phyloP scores from a whole-genome alignment of 2,329 filamentous ascomycete species.

The Nemania sp. region DNA sequence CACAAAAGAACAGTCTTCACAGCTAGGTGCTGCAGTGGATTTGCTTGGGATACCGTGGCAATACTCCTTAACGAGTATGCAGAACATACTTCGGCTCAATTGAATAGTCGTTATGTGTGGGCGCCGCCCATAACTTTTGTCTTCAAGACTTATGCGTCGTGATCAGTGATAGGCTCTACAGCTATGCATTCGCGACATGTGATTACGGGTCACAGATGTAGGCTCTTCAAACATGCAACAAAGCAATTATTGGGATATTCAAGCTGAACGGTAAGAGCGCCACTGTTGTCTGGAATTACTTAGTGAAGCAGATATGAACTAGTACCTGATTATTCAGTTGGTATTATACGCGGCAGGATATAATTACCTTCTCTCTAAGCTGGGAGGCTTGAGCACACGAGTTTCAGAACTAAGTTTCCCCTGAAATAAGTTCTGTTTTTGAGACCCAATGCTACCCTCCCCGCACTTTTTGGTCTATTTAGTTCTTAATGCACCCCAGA shows the following conservation, averaged over 20 bases:
- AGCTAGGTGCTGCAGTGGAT: slow-evolving; percentile 2
- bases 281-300: too few species aligned
- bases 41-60: background rate
- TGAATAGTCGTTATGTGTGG: slow-evolving; percentile 5
- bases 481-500: slow-evolving; percentile 15
- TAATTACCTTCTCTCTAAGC: too few species aligned
- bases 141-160: background rate
- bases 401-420: background rate
- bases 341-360: too few species aligned
- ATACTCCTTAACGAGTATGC: background rate
- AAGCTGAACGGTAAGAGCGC: too few species aligned
- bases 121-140: slow-evolving; percentile 2
- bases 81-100: slow-evolving; percentile 11
- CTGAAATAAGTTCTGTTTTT: background rate
- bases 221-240: too few species aligned
- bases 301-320: too few species aligned
- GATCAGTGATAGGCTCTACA: too few species aligned
- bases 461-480: too few species aligned
- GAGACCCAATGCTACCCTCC: slow-evolving; percentile 1
- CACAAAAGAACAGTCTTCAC: background rate
- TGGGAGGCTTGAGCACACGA: too few species aligned
- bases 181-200: too few species aligned
- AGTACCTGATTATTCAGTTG: too few species aligned
- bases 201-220: background rate
- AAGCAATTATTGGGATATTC: too few species aligned